Base-by-base conservation (phyloP, 2,329 filamentous ascomycete species). In the Eutypa lata region DNA sequence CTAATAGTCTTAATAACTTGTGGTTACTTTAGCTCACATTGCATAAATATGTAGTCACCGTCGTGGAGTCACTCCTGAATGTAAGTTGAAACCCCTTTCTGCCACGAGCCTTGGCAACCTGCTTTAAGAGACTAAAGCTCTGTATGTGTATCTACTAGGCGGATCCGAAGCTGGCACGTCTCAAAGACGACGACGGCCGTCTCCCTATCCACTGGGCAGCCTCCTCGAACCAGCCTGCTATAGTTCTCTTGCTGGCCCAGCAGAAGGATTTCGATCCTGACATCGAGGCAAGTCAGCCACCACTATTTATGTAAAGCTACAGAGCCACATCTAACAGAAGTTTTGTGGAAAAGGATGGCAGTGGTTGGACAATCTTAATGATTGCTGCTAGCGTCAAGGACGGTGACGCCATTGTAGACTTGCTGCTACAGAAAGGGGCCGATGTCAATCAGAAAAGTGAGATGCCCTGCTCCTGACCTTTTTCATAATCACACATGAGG, bases 171-270 rank as follows among this genome's bases (percentile, higher is more conserved):
- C 82, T 95, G 38, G 86, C 90, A 24, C 78, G 75, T 46, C 72
- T 72, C 53, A 84, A 86, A 64, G 94, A 99, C 65, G 87, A 90
- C 47, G 94, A 99, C 69, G 90, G 91, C 16, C 89, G 94, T 44
- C 82, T 96, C 37, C 87, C 94, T 2, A 85, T 97, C 53, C 94
- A 99, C 77, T 99, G 94, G 94, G 93, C 94, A 0, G 84, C 86
- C 2, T 94, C 92, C 21, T 88, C 89, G 70, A 95, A 94, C 68
- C 87, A 85, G 60, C 73, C 87, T 7, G 81, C 86, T 22, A 91
- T 97, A 54, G 85, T 90, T 18, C 78, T 88, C 48, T 68, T 93
- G 19, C 77, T 97, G 3, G 80, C 88, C 2, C 80, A 89, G 52
- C 77, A 79, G 56, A 86, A 86, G 63, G 78, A 79, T 54, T 96